Conservation (phyloP, 495 filamentous ascomycete species). For the Trichoderma asperelloides region DNA sequence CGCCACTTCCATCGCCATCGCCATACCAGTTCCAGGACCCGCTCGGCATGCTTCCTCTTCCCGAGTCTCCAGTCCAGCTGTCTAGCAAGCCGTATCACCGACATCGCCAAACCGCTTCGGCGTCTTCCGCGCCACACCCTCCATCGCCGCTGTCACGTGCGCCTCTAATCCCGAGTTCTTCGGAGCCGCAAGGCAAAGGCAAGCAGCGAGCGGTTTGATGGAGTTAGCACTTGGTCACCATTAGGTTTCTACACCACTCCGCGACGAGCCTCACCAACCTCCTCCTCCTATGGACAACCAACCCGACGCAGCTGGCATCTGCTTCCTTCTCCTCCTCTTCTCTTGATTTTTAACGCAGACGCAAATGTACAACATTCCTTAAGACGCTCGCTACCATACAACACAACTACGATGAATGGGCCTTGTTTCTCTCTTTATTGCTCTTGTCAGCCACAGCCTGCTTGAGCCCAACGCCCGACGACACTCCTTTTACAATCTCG, state of each 20-base stretch:
- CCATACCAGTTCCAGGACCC: slow-evolving; percentile 31
- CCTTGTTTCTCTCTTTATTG: neutral
- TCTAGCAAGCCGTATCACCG: slow-evolving; percentile 18
- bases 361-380: slow-evolving; percentile 32
- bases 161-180: neutral
- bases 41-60: slow-evolving; percentile 21
- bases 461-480: slow-evolving; percentile 9
- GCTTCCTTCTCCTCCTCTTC: slow-evolving; percentile 16
- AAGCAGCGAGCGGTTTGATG: slow-evolving; percentile 15
- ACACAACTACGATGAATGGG: slow-evolving; percentile 5
- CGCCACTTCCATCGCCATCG: slow-evolving; percentile 21
- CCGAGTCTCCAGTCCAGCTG: slow-evolving; percentile 25
- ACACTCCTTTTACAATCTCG: slow-evolving; percentile 12
- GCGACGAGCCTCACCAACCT: slow-evolving; percentile 11
- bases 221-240: neutral
- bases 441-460: slow-evolving; percentile 5
- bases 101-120: slow-evolving; percentile 22
- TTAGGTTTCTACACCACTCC: neutral
- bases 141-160: neutral
- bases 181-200: slow-evolving; percentile 18
- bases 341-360: slow-evolving; percentile 34
- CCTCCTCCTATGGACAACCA: slow-evolving; percentile 10
- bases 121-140: slow-evolving; percentile 19
- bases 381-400: slow-evolving; percentile 8
- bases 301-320: slow-evolving; percentile 14